Conservation (phyloP, 225 moss, liverwort and hornwort genomes). For the Sphagnum tenellum region DNA sequence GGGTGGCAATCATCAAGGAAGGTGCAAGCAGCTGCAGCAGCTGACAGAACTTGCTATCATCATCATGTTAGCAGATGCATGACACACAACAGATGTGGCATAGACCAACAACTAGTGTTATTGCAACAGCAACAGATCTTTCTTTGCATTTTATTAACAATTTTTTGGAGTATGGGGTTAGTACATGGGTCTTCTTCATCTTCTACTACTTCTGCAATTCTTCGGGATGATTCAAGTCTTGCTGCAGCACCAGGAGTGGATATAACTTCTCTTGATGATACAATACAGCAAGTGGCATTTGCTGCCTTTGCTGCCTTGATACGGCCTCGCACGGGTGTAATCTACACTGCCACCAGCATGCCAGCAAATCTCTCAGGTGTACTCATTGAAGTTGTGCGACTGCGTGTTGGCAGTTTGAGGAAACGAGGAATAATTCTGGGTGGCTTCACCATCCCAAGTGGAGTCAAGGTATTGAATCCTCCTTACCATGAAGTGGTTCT, state of each 20-base stretch:
- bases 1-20: no score
- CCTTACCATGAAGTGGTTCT: constrained; percentile 50
- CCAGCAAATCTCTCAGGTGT: constrained; percentile 28
- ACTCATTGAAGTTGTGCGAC: constrained; percentile 47
- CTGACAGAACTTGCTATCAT: no score
- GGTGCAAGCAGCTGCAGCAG: no score
- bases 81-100: no score
- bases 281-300: constrained; percentile 49
- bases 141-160: no score
- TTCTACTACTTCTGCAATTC: no score
- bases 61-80: no score
- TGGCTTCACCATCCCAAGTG: constrained; percentile 34
- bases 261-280: constrained; percentile 21
- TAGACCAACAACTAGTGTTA: no score
- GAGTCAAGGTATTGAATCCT: constrained; percentile 24
- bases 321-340: constrained; percentile 23
- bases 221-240: no score
- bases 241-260: not conserved
- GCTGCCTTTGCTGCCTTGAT: constrained; percentile 10
- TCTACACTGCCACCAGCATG: constrained; percentile 17
- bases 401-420: constrained; percentile 60
- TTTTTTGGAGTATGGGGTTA: no score
- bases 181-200: no score
- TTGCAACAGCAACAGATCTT: no score
- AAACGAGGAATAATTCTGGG: constrained; percentile 39